Percentiles rank a stretch among this genome's conserved stretches.
These are phyloP conservation scores for Cutaneotrichosporon spelunceum DNA, from an alignment of 1,284 basidiomycete species.

Conservation along the genomic window DNA sequence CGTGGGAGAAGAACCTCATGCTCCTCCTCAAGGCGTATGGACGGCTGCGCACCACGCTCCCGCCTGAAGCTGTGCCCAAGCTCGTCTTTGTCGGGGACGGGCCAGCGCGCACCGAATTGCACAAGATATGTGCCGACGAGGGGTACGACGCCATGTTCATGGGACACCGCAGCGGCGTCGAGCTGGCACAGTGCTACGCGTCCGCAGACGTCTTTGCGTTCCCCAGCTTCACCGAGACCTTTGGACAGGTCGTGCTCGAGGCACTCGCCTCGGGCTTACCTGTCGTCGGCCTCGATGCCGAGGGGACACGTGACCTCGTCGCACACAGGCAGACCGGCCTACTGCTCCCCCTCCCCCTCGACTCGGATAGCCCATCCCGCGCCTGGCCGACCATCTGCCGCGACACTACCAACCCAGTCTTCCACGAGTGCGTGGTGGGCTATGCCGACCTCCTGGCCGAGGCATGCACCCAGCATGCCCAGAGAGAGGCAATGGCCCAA, in stretches of 20 bases:
- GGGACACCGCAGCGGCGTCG: constrained; percentile 54
- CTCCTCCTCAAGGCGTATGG: constrained; percentile 56
- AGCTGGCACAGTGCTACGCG: constrained; percentile 55
- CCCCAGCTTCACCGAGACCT: constrained; percentile 58
- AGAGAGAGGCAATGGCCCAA: constrained; percentile 52
- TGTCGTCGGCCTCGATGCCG: constrained; percentile 58
- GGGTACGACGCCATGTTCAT: constrained; percentile 56
- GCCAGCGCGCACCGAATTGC: constrained; percentile 55
- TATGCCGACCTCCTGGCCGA: constrained; percentile 54
- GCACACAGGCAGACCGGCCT: constrained; percentile 54
- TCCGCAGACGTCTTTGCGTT: constrained; percentile 59
- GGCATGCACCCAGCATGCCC: constrained; percentile 44
- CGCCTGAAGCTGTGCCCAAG: constrained; percentile 46
- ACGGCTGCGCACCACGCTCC: constrained; percentile 37
- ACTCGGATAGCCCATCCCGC: constrained; percentile 18
- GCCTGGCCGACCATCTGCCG: constrained; percentile 47
- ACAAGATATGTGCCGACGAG: constrained; percentile 52
- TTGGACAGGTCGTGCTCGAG: constrained; percentile 60
- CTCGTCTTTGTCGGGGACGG: constrained; percentile 60
- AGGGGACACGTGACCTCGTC: constrained; percentile 60
- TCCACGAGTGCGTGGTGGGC: constrained; percentile 45
- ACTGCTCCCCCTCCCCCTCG: constrained; percentile 46
- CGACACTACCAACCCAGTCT: constrained; percentile 41
- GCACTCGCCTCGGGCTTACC: constrained; percentile 59
- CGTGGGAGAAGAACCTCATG: constrained; percentile 61